A percentile compares a stretch with the other conserved stretches of the same genome.
Evolutionary conservation across 1,284 basidiomycete genomes (phyloP).

Genomic region (Puccinia coronata): DNA sequence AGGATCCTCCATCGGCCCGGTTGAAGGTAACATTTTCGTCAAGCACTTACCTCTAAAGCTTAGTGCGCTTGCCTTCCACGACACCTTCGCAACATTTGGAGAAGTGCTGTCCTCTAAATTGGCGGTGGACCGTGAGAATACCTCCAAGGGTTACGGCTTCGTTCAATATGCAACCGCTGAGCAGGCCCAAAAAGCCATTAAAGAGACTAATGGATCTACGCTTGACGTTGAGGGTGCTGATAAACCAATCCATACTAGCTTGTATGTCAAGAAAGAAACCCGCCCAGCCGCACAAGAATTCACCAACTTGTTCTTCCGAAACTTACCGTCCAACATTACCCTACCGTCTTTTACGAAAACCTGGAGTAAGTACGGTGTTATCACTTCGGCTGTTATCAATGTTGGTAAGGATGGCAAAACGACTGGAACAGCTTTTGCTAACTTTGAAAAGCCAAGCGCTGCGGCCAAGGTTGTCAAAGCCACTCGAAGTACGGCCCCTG

Average conservation of each 20-base stretch:
- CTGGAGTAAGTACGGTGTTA: constrained; percentile 13
- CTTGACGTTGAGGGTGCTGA: constrained; percentile 23
- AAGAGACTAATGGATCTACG: constrained; percentile 63
- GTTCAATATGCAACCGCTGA: constrained; percentile 26
- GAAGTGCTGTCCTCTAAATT: constrained; percentile 22
- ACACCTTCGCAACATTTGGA: constrained; percentile 30
- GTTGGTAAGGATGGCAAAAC: neutral
- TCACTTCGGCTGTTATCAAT: constrained; percentile 2
- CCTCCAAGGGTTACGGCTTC: constrained; percentile 51
- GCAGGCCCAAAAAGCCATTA: constrained; percentile 58
- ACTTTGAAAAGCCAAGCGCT: constrained; percentile 9
- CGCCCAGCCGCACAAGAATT: neutral
- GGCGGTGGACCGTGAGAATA: neutral
- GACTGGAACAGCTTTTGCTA: constrained; percentile 20
- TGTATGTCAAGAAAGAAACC: constrained; percentile 1
- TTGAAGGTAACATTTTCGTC: constrained; percentile 24
- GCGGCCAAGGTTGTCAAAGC: constrained; percentile 5
- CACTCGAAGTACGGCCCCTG: neutral
- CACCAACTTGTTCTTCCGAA: constrained; percentile 32
- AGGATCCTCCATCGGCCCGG: neutral
- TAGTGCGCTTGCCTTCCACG: neutral
- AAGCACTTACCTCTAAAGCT: constrained; percentile 1
- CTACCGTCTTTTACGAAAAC: neutral
- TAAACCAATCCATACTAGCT: neutral
- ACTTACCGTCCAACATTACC: constrained; percentile 9